Base-by-base conservation (phyloP, 2,329 filamentous ascomycete species). In the Helotiales sp. region DNA sequence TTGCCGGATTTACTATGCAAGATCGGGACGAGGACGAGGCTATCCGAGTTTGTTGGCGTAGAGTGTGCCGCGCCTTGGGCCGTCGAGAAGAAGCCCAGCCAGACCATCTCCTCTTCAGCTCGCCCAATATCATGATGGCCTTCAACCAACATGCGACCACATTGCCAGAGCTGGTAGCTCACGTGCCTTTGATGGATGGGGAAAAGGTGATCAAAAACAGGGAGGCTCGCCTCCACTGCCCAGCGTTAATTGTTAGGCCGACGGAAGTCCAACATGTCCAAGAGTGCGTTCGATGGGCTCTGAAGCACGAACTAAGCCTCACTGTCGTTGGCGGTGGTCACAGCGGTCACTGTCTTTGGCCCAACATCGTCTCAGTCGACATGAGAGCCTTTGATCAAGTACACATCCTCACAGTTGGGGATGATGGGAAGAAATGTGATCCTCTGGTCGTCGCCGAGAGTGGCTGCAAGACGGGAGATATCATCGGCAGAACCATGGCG, bases 311-410 rank as follows among this genome's bases (percentile, higher is more conserved):
- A 0, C 26, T 80, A 1, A 72, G 82, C 50, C 75, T 73, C 89
- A 85, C 83, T 0, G 75, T 89, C 30, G 15, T 90, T 20, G 82
- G 86, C 8, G 87, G 88, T 0, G 80, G 88, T 17, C 87, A 90
- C 72, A 86, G 87, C 70, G 85, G 82, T 6, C 85, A 90, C 60
- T 90, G 87, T 75, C 69, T 87, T 50, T 78, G 77, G 80, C 75
- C 84, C 1, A 81, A 83, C 61, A 80, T 86, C 17, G 82, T 89
- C 49, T 73, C 86, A 0, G 71, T 91, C 24, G 86, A 90, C 69
- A 89, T 91, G 87, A 61, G 78, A 13, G 81, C 81, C 17, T 89
- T 90, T 75, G 63, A 86, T 64, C 70, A 82, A 71, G 73, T 89
- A 50, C 76, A 85, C 47, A 75, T 89, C 69, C 24, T 83, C 88